phyloP scores from a whole-genome alignment of 2,329 filamentous ascomycete genomes.

The Diaporthe eres region DNA sequence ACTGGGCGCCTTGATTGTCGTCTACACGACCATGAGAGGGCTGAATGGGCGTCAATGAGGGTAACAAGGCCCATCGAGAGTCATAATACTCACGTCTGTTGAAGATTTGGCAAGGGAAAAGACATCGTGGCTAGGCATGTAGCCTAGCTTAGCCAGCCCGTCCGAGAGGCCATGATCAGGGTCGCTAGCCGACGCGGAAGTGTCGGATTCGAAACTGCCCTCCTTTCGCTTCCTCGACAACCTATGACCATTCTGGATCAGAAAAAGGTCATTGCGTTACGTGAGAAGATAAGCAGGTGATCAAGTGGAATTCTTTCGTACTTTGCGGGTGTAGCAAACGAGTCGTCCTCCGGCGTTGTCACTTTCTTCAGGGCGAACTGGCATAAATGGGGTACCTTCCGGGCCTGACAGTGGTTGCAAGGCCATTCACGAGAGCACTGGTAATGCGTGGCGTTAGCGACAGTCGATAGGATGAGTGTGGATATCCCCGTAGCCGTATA shows the following conservation, averaged over 20 bases:
- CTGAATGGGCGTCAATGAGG: slow-evolving; percentile 29
- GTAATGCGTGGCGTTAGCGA: slow-evolving; percentile 26
- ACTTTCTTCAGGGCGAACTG: slow-evolving; percentile 56
- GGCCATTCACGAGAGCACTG: slow-evolving; percentile 66
- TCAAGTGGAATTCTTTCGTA: slow-evolving; percentile 7
- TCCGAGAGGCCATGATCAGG: slow-evolving; percentile 37
- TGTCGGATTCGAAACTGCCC: slow-evolving; percentile 41
- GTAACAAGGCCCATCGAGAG: slow-evolving; percentile 19
- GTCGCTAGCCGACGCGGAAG: slow-evolving; percentile 38
- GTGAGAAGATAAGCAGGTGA: background rate
- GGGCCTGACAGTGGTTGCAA: slow-evolving; percentile 63
- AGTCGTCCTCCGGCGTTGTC: slow-evolving; percentile 40
- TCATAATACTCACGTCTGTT: slow-evolving; percentile 37
- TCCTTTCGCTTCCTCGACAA: slow-evolving; percentile 46
- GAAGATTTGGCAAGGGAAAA: slow-evolving; percentile 25
- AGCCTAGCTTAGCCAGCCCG: slow-evolving; percentile 41
- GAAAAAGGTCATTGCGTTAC: background rate
- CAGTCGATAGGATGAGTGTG: background rate
- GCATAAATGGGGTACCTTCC: slow-evolving; percentile 63
- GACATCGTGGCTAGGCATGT: slow-evolving; percentile 41
- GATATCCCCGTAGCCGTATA: slow-evolving; percentile 40
- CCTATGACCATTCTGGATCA: slow-evolving; percentile 37
- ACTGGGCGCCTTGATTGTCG: slow-evolving; percentile 40
- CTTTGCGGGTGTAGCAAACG: slow-evolving; percentile 25
- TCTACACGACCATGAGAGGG: slow-evolving; percentile 37